phyloP scores from a whole-genome alignment of 202 grass and related monocot genomes.

The Schoenoplectus triqueter region DNA sequence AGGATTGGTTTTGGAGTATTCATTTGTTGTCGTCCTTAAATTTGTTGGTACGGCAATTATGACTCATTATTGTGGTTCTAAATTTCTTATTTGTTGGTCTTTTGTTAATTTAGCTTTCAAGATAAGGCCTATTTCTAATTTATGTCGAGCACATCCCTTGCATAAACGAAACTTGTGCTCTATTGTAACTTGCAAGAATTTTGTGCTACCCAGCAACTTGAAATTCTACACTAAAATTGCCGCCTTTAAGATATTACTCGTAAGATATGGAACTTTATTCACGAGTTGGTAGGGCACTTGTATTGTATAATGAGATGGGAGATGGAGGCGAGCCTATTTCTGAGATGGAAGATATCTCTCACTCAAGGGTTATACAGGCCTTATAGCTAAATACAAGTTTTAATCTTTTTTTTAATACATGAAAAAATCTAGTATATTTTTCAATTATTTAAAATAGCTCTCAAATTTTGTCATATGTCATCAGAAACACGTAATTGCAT shows the following conservation, averaged over 20 bases:
- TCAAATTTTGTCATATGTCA: background rate
- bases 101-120: too few relatives aligned
- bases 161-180: background rate
- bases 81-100: too few relatives aligned
- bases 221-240: background rate
- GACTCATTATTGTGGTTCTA: too few relatives aligned
- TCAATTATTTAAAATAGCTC: background rate
- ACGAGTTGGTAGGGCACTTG: constrained; percentile 81
- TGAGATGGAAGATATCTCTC: constrained; percentile 98
- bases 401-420: background rate
- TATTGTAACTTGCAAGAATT: background rate
- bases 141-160: background rate
- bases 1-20: too few relatives aligned
- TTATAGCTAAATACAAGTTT: background rate
- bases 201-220: background rate
- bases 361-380: constrained; percentile 85
- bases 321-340: constrained; percentile 87
- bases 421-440: background rate
- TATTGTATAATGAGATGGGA: constrained; percentile 92
- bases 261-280: background rate
- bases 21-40: too few relatives aligned
- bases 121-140: background rate
- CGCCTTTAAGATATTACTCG: background rate
- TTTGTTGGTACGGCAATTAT: too few relatives aligned
- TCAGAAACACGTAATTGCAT: background rate